Conservation (phyloP, 352 stramenopile species). For the Pythium diclinum region DNA sequence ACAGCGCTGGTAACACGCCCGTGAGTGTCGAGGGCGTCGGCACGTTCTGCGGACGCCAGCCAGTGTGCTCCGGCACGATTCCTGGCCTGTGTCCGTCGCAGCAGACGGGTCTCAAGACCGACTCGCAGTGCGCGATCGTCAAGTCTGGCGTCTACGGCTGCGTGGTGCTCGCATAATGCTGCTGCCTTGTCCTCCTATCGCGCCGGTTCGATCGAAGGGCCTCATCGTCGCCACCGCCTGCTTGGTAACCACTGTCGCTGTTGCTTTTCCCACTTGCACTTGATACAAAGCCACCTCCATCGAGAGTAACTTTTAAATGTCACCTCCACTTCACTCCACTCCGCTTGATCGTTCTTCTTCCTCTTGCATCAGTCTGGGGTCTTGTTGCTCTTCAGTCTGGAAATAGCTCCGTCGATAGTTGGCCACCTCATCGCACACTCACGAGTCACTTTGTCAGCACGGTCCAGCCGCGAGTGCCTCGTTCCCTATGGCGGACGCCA, state of each 20-base stretch:
- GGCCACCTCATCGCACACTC: no score
- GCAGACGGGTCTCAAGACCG: slow-evolving; percentile 4
- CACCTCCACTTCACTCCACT: neutral
- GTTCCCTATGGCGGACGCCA: neutral
- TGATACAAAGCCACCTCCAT: neutral
- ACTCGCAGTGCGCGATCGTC: slow-evolving; percentile 12
- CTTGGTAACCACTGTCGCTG: neutral
- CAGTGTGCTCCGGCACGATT: slow-evolving; percentile 6
- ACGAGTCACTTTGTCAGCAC: neutral
- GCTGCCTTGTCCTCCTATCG: neutral
- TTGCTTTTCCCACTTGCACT: neutral
- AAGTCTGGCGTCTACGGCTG: slow-evolving; percentile 15
- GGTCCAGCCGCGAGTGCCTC: neutral
- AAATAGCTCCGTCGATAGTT: neutral
- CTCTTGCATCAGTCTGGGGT: neutral
- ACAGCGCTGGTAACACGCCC: neutral
- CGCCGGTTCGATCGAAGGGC: neutral
- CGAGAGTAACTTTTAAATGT: neutral
- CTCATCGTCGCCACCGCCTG: neutral
- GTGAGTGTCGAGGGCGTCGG: slow-evolving; percentile 11
- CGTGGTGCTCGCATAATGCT: slow-evolving; percentile 8
- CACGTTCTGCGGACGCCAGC: slow-evolving; percentile 12
- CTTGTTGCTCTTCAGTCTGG: neutral
- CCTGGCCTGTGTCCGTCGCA: slow-evolving; percentile 2
- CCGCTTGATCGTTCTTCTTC: neutral